A percentile compares a stretch with the other conserved stretches of the same genome.
These are phyloP conservation scores for Cryptococcus floricola DNA, from an alignment of 1,284 basidiomycete species.

Conservation along the genomic window DNA sequence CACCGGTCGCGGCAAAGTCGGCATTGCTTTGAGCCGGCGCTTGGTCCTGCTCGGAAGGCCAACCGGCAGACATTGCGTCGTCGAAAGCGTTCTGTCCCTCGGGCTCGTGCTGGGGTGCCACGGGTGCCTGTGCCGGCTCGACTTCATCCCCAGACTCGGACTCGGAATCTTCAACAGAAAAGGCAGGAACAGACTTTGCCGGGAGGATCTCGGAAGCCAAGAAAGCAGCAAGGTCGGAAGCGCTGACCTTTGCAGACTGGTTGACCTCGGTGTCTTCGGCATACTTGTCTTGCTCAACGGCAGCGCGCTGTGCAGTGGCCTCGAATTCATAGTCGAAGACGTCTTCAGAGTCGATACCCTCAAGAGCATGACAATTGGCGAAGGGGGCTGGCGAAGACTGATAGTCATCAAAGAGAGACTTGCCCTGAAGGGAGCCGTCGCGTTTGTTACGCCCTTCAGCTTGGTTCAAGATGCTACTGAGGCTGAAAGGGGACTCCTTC, in stretches of 20 bases:
- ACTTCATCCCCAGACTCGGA: background rate
- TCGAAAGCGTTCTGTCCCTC: background rate
- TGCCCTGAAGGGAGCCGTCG: too few species aligned
- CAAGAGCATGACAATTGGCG: background rate
- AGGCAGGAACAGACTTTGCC: too few species aligned
- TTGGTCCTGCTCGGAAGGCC: background rate
- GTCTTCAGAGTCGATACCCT: too few species aligned
- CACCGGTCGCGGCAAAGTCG: background rate
- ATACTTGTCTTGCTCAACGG: too few species aligned
- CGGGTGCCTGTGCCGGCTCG: background rate
- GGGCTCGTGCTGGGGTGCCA: background rate
- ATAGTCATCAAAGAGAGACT: too few species aligned
- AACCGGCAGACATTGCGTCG: too few species aligned
- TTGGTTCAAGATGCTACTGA: background rate
- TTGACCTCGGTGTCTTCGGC: too few species aligned
- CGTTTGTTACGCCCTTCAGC: too few species aligned
- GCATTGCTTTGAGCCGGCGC: background rate
- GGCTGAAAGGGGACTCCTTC: background rate
- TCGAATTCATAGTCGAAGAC: background rate
- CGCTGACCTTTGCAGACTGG: too few species aligned
- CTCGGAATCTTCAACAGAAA: background rate
- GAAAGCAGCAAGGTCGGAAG: too few species aligned
- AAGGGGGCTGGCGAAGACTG: background rate
- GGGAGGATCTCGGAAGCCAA: too few species aligned
- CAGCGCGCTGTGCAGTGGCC: too few species aligned